phyloP scores from a whole-genome alignment of 164 flowering plant genomes.

The Saururus chinensis region DNA sequence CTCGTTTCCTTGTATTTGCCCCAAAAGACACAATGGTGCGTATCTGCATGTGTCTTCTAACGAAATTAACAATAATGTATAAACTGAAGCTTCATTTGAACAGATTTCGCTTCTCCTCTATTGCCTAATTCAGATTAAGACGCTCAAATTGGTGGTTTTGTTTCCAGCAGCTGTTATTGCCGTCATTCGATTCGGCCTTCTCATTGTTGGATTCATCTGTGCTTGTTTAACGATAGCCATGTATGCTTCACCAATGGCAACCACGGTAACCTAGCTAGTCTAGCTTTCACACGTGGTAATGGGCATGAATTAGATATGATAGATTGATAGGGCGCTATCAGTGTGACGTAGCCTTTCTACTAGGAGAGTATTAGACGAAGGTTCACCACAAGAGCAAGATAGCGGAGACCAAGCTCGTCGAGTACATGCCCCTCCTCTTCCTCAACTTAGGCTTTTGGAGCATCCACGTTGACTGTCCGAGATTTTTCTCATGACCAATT shows the following conservation, averaged over 20 bases:
- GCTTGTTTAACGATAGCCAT: slow-evolving; percentile 53
- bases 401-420: slow-evolving; percentile 49
- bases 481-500: too few species aligned
- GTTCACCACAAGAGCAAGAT: slow-evolving; percentile 34
- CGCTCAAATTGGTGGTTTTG: slow-evolving; percentile 32
- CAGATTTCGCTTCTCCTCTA: too few species aligned
- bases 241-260: slow-evolving; percentile 58
- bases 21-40: slow-evolving; percentile 54
- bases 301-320: too few species aligned
- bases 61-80: background rate
- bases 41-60: background rate
- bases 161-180: slow-evolving; percentile 40
- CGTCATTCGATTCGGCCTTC: slow-evolving; percentile 31
- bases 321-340: too few species aligned
- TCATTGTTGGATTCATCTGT: slow-evolving; percentile 46
- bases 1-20: slow-evolving; percentile 53
- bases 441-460: slow-evolving; percentile 50
- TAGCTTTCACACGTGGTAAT: background rate
- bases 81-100: too few species aligned
- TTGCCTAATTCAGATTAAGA: slow-evolving; percentile 28
- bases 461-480: slow-evolving; percentile 20
- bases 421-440: slow-evolving; percentile 61
- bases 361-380: background rate
- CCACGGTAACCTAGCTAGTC: slow-evolving; percentile 42
- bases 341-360: too few species aligned